Conservation (phyloP, 176 grass and related monocot species). For the Carex parvula region DNA sequence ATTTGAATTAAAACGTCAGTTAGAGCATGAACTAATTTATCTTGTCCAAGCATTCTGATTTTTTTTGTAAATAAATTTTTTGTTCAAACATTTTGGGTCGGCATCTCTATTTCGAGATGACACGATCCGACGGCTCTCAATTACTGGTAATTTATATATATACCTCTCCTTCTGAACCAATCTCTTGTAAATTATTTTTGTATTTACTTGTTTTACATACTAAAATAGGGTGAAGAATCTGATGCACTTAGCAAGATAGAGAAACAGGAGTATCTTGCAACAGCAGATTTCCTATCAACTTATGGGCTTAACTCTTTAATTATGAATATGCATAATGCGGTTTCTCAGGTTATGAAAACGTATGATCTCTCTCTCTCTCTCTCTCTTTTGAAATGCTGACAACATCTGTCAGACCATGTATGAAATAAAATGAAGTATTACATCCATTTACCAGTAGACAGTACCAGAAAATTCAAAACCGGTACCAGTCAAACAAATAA, state of each 20-base stretch:
- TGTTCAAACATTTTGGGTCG: constrained; percentile 22
- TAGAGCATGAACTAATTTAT: neutral
- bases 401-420: too few species aligned
- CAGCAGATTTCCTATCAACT: constrained; percentile 20
- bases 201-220: neutral
- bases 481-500: too few species aligned
- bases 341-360: constrained; percentile 21
- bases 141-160: neutral
- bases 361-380: neutral
- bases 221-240: constrained; percentile 20
- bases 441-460: too few species aligned
- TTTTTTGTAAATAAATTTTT: too few species aligned
- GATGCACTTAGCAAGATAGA: constrained; percentile 26
- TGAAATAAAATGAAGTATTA: too few species aligned
- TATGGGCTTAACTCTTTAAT: constrained; percentile 23
- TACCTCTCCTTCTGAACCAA: neutral
- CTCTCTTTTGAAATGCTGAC: too few species aligned
- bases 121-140: constrained; percentile 11
- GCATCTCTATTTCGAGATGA: constrained; percentile 31
- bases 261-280: constrained; percentile 23
- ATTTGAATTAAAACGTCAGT: neutral
- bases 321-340: constrained; percentile 21
- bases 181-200: neutral
- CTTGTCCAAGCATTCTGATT: neutral
- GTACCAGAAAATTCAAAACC: too few species aligned